Evolutionary conservation across 805 yeast species (phyloP).

Genomic region (Lipomyces spencermartinsiae): DNA sequence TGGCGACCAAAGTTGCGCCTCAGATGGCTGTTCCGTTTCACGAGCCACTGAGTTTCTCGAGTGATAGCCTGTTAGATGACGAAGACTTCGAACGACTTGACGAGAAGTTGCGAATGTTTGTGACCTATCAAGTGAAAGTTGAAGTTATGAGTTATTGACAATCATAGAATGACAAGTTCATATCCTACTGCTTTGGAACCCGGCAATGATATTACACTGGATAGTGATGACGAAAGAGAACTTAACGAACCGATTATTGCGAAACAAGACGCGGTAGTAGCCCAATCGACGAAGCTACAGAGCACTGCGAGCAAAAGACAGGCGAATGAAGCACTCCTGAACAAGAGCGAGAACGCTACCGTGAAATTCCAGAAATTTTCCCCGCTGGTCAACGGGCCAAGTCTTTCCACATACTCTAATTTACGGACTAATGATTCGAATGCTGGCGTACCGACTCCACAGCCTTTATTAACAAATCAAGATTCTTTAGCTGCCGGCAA

Average conservation of each 20-base stretch:
- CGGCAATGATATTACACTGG: constrained; percentile 12
- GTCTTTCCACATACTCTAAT: not conserved
- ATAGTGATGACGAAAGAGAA: constrained; percentile 24
- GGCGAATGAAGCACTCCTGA: not conserved
- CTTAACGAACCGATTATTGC: constrained; percentile 8
- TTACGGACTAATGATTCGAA: not conserved
- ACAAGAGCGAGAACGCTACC: not conserved
- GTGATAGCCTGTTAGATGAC: not conserved
- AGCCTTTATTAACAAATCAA: not conserved
- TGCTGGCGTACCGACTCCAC: not conserved
- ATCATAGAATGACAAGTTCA: not conserved
- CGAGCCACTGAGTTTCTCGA: not conserved
- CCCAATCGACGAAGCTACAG: not conserved
- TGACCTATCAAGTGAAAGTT: not conserved
- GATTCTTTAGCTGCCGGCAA: not conserved
- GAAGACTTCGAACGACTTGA: not conserved
- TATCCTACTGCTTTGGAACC: not conserved
- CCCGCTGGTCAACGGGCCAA: not conserved
- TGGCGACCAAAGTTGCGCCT: not conserved
- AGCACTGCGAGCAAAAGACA: not conserved
- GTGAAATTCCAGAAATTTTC: not conserved
- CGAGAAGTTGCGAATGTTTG: not conserved
- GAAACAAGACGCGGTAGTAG: not conserved
- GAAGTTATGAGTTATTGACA: not conserved
- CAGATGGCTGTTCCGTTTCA: not conserved